phyloP scores from a whole-genome alignment of 164 flowering plant species.

The Santalum album region DNA sequence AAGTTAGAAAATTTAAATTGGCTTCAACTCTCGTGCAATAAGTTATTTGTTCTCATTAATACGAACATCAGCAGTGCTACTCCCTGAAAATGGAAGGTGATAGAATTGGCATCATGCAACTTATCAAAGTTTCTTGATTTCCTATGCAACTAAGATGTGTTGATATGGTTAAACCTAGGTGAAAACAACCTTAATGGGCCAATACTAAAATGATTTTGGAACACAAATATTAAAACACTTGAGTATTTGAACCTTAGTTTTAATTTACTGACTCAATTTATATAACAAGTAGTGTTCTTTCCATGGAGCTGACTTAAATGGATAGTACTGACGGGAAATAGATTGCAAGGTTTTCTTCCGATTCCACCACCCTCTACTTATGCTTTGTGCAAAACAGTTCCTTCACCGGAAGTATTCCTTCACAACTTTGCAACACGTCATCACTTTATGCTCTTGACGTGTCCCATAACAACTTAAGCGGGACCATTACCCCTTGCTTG shows the following conservation, averaged over 20 bases:
- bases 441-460: background rate
- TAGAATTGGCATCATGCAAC: background rate
- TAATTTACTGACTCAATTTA: background rate
- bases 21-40: slow-evolving; percentile 6
- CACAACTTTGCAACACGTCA: background rate
- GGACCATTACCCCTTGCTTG: background rate
- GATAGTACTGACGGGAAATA: background rate
- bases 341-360: background rate
- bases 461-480: background rate
- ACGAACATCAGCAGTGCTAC: background rate
- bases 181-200: slow-evolving; percentile 9
- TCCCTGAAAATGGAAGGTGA: background rate
- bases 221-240: background rate
- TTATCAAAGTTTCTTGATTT: background rate
- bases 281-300: background rate
- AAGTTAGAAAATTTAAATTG: background rate
- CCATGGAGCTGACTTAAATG: background rate
- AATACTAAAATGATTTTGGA: background rate
- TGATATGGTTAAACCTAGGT: slow-evolving; percentile 4
- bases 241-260: background rate
- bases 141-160: background rate
- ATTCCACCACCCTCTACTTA: slow-evolving; percentile 1
- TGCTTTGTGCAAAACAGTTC: background rate
- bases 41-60: background rate
- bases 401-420: background rate